Conservation (phyloP, 306 rosid species). For the Pachyrhizus erosus region DNA sequence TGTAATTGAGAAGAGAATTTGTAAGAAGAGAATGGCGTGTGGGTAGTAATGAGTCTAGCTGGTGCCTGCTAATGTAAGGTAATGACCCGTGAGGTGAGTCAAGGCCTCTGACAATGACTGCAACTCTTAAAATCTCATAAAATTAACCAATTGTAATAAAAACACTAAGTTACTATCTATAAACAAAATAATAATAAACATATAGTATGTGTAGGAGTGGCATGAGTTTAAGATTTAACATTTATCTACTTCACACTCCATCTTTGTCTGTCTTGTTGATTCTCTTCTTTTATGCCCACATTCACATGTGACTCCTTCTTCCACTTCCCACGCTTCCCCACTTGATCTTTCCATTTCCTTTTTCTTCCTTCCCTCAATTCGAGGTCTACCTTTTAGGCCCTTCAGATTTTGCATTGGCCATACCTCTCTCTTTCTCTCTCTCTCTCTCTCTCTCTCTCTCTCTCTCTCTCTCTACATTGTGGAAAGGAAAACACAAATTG, state of each 20-base stretch:
- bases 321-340: slow-evolving; percentile 32
- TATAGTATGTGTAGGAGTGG: background rate
- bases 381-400: slow-evolving; percentile 26
- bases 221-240: slow-evolving; percentile 3
- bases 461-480: too few relatives aligned
- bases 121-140: slow-evolving; percentile 1
- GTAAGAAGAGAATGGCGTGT: background rate
- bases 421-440: too few relatives aligned
- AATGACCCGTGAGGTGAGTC: slow-evolving; percentile 5
- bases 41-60: background rate
- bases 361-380: background rate
- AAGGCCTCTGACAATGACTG: slow-evolving; percentile 15
- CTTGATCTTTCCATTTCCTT: background rate
- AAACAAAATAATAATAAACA: background rate
- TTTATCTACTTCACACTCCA: slow-evolving; percentile 22
- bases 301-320: slow-evolving; percentile 43
- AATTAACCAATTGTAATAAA: background rate
- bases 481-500: background rate
- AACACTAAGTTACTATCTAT: background rate
- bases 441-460: too few relatives aligned
- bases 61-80: background rate
- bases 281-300: slow-evolving; percentile 4
- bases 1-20: too few relatives aligned
- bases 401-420: slow-evolving; percentile 19
- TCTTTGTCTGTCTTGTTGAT: slow-evolving; percentile 23